Percentiles rank a stretch among this genome's conserved stretches.
Conservation (phyloP, 2,329 filamentous ascomycete species). For the Colletotrichum graminicola region DNA sequence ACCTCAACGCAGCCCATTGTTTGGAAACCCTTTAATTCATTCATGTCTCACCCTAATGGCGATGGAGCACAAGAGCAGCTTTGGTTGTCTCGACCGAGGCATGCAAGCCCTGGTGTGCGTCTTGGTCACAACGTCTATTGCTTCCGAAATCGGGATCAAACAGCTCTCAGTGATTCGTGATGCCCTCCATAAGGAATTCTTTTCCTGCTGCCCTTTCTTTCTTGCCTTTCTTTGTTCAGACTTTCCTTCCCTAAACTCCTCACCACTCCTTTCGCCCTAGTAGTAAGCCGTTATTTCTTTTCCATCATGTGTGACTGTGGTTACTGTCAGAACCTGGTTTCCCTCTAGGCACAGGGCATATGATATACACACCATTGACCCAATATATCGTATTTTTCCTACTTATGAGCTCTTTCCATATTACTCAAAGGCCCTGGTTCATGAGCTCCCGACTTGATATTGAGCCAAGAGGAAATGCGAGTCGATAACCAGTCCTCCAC, state of each 20-base stretch:
- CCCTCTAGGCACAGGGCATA: neutral
- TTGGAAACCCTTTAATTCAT: neutral
- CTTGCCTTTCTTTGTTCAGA: neutral
- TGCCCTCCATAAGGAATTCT: neutral
- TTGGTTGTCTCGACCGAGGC: neutral
- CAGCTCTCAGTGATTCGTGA: neutral
- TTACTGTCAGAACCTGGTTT: neutral
- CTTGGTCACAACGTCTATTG: neutral
- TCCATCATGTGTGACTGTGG: neutral
- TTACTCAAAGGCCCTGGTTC: neutral
- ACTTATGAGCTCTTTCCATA: too few relatives aligned
- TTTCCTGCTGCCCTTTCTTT: neutral
- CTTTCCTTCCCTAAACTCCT: neutral
- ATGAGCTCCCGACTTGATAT: neutral
- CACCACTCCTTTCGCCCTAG: neutral
- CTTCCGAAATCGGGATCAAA: neutral
- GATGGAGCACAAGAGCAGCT: neutral
- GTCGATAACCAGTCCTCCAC: neutral
- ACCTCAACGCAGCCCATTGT: too few relatives aligned
- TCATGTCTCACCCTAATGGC: neutral
- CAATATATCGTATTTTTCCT: neutral
- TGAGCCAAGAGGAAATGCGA: neutral
- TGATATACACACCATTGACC: neutral
- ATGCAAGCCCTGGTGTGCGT: neutral
- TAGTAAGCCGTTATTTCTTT: neutral